A percentile compares a stretch with the other conserved stretches of the same genome.
Evolutionary conservation across 73 alveolate species (phyloP).

Genomic region (Paramecium sexaurelia): DNA sequence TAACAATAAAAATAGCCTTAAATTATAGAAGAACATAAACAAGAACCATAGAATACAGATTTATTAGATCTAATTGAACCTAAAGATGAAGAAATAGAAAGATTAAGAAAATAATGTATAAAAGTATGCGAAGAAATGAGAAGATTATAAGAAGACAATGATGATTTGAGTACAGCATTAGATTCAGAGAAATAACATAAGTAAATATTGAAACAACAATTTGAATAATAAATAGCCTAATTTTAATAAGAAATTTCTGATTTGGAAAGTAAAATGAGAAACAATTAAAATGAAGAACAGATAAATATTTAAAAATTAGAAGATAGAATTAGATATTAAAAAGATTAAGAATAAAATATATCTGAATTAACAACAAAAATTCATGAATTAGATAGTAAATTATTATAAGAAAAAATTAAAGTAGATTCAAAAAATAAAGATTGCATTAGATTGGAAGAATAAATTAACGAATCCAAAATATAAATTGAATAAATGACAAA

Average conservation of each 20-base stretch:
- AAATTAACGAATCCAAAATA: neutral
- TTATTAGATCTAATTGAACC: neutral
- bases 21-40: neutral
- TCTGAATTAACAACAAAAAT: neutral
- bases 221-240: neutral
- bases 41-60: neutral
- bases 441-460: neutral
- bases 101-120: neutral
- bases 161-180: neutral
- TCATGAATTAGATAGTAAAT: neutral
- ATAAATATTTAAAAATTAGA: neutral
- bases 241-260: neutral
- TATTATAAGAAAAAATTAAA: constrained; percentile 1
- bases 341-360: neutral
- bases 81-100: neutral
- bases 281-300: neutral
- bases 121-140: constrained; percentile 54
- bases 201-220: neutral
- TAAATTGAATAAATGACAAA: constrained; percentile 11
- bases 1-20: neutral
- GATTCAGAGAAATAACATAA: constrained; percentile 26
- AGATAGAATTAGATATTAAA: neutral
- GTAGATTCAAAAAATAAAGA: neutral
- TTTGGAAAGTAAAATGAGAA: neutral
- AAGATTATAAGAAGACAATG: constrained; percentile 46